A percentile compares a stretch with the other conserved stretches of the same genome.
Evolutionary conservation across 169 alveolate species (phyloP).

Genomic region (Eimeria zaria): DNA sequence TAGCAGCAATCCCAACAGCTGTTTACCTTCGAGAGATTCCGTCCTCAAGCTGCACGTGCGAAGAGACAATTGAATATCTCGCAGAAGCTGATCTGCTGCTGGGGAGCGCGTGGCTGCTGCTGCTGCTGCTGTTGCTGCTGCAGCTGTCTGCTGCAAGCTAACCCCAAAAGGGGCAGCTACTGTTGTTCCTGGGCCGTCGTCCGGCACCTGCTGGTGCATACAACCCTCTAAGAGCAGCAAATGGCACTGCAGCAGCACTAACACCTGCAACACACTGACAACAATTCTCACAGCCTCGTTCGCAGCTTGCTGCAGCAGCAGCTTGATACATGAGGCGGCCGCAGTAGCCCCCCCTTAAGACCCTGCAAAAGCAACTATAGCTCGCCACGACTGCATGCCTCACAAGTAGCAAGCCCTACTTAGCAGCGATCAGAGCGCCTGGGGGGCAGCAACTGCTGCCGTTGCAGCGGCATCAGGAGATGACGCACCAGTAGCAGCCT

Average conservation of each 20-base stretch:
- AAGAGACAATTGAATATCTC: background rate
- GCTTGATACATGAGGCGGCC: background rate
- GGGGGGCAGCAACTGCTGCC: background rate
- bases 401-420: too few species aligned
- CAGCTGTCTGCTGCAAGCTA: conserved; percentile 33
- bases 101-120: conserved; percentile 37
- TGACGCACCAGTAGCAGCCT: background rate
- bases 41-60: conserved; percentile 43
- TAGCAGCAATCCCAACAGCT: background rate
- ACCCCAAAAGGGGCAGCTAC: background rate
- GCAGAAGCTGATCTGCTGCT: conserved; percentile 25
- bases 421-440: too few species aligned
- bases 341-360: background rate
- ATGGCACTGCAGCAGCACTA: conserved; percentile 41
- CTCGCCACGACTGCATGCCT: too few species aligned
- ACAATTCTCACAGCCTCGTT: background rate
- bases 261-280: conserved; percentile 51
- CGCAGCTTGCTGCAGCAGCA: background rate
- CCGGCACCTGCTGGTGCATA: conserved; percentile 24
- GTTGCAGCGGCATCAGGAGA: background rate
- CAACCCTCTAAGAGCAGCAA: conserved; percentile 21
- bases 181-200: background rate
- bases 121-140: conserved; percentile 30
- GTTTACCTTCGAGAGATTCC: conserved; percentile 33
- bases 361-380: too few species aligned